Evolutionary conservation across 1,284 basidiomycete genomes (phyloP).

Genomic region (Austroboletus novae-zelandiae): DNA sequence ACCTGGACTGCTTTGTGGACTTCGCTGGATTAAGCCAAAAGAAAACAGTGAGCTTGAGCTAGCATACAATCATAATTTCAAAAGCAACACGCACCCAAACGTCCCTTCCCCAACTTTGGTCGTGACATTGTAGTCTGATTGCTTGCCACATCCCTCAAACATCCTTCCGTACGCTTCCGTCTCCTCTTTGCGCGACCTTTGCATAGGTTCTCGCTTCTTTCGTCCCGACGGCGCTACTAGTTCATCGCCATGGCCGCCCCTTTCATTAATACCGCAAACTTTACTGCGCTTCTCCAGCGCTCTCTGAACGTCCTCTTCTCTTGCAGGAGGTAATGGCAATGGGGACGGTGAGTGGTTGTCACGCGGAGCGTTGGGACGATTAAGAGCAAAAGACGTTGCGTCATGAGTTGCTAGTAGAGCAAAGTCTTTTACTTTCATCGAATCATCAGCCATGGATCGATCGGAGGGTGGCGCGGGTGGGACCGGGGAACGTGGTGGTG

Average conservation of each 20-base stretch:
- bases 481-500: constrained; percentile 36
- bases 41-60: constrained; percentile 3
- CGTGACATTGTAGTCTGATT: constrained; percentile 78
- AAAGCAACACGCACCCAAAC: constrained; percentile 70
- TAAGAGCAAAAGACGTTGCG: constrained; percentile 23
- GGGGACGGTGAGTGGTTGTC: constrained; percentile 45
- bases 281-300: constrained; percentile 34
- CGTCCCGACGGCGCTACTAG: constrained; percentile 3
- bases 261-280: constrained; percentile 12
- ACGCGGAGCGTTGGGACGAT: constrained; percentile 44
- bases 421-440: constrained; percentile 25
- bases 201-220: constrained; percentile 38
- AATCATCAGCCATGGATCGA: constrained; percentile 26
- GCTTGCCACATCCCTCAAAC: constrained; percentile 76
- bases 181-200: constrained; percentile 67
- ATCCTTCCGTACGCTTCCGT: constrained; percentile 57
- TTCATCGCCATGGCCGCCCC: constrained; percentile 8
- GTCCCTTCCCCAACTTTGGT: constrained; percentile 93
- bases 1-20: constrained; percentile 84
- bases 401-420: constrained; percentile 36
- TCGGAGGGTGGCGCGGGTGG: constrained; percentile 42
- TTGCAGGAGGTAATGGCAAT: constrained; percentile 30
- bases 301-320: constrained; percentile 19
- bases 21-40: constrained; percentile 51
- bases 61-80: constrained; percentile 1